Evolutionary conservation across 2,329 filamentous ascomycete species (phyloP), one percentile per base, ranked within the genome.

Genomic region (Colletotrichum sp.): DNA sequence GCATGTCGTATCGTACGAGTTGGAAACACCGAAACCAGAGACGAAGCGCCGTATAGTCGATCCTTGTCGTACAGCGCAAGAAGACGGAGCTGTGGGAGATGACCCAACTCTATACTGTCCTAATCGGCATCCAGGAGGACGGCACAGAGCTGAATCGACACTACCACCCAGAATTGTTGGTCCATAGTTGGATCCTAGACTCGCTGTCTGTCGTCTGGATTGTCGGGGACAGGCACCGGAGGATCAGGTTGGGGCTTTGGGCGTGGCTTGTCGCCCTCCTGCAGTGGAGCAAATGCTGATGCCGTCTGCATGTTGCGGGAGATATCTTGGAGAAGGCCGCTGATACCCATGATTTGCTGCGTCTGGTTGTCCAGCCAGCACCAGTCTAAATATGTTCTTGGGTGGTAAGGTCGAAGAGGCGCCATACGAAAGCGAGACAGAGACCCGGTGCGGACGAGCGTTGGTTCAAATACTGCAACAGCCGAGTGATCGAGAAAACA

Each of bases 161-260:
- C 43, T 52, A 13, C 43, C 43, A 52, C 4, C 43, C 43, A 52
- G 12, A 21, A 52, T 24, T 6, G 10, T 52, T 52, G 32, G 30
- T 32, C 12, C 59, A 36, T 14, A 24, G 6, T 36, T 28, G 18
- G 30, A n/a, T 59, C n/a, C 21, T 70, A 72, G 48, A 66, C 30
- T 21, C 39, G 72, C n/a, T n/a, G 71, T 16, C 60, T 36, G n/a
- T 79, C 78, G 68, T 81, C 77, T 14, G 81, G 81, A 24, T 63
- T 71, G 9, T 79, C 77, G 57, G 82, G 82, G 26, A 80, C 78
- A 39, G 82, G 82, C 7, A 79, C 80, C 16, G 81, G 81, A 61
- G 82, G 82, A 36, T 82, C 80, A 21, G 82, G 82, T 28, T 76
- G 79, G 48, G 82, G 82, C 66, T 80, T 80, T 39, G 82, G 82